These are phyloP conservation scores for Candida mattraensis DNA, from an alignment of 805 yeast species.

Conservation along the genomic window DNA sequence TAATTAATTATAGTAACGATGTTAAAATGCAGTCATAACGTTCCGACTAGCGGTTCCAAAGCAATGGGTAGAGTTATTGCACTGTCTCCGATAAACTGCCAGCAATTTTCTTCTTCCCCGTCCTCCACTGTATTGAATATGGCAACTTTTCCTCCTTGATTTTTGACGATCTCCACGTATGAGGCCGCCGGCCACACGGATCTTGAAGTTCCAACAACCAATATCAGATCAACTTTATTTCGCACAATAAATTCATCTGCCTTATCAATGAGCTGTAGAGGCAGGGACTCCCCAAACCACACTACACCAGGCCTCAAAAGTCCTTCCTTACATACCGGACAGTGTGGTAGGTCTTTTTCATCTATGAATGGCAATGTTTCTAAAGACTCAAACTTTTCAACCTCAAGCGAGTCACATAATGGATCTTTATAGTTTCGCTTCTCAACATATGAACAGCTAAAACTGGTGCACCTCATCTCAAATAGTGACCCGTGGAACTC, in stretches of 20 bases:
- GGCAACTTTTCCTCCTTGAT: constrained; percentile 79
- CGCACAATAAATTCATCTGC: constrained; percentile 70
- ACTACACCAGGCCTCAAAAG: constrained; percentile 85
- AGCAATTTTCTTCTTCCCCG: constrained; percentile 39
- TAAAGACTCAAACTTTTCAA: constrained; percentile 8
- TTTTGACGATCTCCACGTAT: constrained; percentile 73
- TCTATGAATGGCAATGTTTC: constrained; percentile 39
- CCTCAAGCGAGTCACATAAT: constrained; percentile 41
- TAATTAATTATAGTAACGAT: not conserved
- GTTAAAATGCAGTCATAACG: not conserved
- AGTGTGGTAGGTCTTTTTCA: constrained; percentile 60
- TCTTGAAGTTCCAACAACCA: constrained; percentile 86
- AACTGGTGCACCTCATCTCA: constrained; percentile 70
- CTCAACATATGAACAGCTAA: constrained; percentile 64
- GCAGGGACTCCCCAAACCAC: constrained; percentile 92
- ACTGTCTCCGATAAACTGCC: constrained; percentile 84
- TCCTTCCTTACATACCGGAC: constrained; percentile 72
- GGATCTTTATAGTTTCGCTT: constrained; percentile 56
- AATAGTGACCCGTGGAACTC: constrained; percentile 83
- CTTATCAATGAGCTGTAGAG: constrained; percentile 56
- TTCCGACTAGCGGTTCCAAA: constrained; percentile 46
- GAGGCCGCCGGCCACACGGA: constrained; percentile 92
- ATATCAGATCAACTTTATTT: constrained; percentile 62
- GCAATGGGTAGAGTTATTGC: constrained; percentile 68
- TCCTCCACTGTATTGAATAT: constrained; percentile 71